phyloP scores from a whole-genome alignment of 305 asterid species.

The Fraxinus greggii region DNA sequence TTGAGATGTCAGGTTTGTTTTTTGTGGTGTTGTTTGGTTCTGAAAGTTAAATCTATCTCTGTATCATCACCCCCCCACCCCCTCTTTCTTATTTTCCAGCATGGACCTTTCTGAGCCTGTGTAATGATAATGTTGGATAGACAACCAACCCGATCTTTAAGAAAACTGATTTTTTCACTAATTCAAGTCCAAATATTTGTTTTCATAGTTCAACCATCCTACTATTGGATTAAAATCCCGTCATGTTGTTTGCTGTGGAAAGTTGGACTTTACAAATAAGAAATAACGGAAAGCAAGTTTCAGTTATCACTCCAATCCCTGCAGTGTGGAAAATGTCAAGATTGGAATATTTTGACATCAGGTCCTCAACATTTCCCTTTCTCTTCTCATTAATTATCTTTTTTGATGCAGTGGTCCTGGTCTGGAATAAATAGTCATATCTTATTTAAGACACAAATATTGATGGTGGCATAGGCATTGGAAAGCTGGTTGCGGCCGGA shows the following conservation, averaged over 20 bases:
- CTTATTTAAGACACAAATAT: not conserved
- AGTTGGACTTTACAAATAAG: not conserved
- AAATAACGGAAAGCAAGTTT: not conserved
- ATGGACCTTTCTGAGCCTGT: constrained; percentile 1
- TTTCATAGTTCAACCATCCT: not conserved
- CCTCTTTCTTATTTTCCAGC: not conserved
- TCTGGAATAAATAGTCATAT: not conserved
- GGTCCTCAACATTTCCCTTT: not conserved
- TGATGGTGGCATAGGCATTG: not conserved
- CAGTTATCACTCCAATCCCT: not conserved
- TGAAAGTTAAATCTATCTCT: not conserved
- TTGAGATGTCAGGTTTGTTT: constrained; percentile 67
- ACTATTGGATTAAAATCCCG: not conserved
- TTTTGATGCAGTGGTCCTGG: not conserved
- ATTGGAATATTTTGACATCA: not conserved
- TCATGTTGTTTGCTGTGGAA: not conserved
- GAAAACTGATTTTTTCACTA: not conserved
- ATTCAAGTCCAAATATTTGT: not conserved
- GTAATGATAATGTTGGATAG: not conserved
- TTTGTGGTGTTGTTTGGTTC: constrained; percentile 6
- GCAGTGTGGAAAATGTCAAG: not conserved
- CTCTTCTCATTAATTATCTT: not conserved
- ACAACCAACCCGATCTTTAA: not conserved
- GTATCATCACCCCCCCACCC: not conserved
- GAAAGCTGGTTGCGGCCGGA: not conserved